A percentile compares a stretch with the other conserved stretches of the same genome.
phyloP scores from a whole-genome alignment of 2,329 filamentous ascomycete species.

The Stemphylium lycopersici region DNA sequence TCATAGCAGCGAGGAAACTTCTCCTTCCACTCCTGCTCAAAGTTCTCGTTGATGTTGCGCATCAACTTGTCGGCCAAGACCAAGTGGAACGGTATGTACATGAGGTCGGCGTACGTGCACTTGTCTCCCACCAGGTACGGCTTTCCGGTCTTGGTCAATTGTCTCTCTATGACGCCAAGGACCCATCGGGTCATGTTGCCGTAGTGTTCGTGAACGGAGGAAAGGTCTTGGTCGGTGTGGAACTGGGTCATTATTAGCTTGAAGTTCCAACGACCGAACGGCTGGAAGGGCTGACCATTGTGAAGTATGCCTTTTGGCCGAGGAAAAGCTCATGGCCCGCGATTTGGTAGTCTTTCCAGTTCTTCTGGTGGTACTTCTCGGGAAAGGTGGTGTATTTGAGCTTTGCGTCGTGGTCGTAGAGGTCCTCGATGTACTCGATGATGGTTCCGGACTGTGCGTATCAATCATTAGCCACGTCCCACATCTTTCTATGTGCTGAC shows the following conservation, averaged over 20 bases:
- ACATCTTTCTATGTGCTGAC: neutral
- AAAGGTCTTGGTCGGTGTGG: neutral
- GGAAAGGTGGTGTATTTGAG: slow-evolving; percentile 28
- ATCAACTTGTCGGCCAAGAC: slow-evolving; percentile 2
- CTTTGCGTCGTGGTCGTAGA: slow-evolving; percentile 35
- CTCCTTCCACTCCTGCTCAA: slow-evolving; percentile 1
- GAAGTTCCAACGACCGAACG: neutral
- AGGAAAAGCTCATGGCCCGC: neutral
- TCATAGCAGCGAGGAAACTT: slow-evolving; percentile 1
- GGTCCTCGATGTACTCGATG: slow-evolving; percentile 46
- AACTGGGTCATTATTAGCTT: neutral
- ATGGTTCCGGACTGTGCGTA: slow-evolving; percentile 41
- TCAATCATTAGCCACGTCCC: neutral
- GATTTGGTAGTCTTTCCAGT: slow-evolving; percentile 42
- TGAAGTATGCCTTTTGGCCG: neutral
- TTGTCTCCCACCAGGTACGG: neutral
- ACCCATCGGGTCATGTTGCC: neutral
- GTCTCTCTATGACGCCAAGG: neutral
- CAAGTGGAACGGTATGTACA: slow-evolving; percentile 2
- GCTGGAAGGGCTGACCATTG: neutral
- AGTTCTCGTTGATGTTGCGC: slow-evolving; percentile 1
- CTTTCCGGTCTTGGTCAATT: neutral
- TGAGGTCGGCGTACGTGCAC: slow-evolving; percentile 1
- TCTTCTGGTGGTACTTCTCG: slow-evolving; percentile 32
- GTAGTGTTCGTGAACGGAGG: neutral